Evolutionary conservation across 306 rosid species (phyloP).

Genomic region (Adenanthera pavonina): DNA sequence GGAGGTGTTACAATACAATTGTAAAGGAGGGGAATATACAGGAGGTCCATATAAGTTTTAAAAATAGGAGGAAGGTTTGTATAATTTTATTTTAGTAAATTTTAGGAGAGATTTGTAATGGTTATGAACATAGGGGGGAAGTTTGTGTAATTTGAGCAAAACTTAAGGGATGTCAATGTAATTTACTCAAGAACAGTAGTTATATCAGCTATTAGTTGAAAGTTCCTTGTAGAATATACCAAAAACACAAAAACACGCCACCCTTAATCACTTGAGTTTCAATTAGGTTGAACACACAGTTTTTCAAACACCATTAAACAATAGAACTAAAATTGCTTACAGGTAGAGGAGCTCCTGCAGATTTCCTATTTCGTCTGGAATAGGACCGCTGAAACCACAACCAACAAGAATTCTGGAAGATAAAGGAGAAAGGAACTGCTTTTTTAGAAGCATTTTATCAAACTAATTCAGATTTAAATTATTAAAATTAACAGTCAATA

Average conservation of each 20-base stretch:
- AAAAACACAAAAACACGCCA: neutral
- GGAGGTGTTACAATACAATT: neutral
- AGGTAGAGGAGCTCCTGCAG: constrained; percentile 51
- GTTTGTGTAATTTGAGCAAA: neutral
- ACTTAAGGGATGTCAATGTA: neutral
- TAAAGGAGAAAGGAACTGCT: constrained; percentile 24
- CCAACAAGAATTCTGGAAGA: constrained; percentile 60
- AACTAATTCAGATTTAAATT: neutral
- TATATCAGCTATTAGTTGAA: neutral
- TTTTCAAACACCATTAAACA: constrained; percentile 5
- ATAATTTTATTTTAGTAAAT: neutral
- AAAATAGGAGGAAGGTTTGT: neutral
- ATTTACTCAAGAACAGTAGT: neutral
- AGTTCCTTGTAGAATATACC: neutral
- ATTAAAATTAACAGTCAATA: constrained; percentile 22
- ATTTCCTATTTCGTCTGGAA: constrained; percentile 63
- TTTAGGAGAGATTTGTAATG: neutral
- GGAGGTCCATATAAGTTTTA: neutral
- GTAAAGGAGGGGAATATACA: neutral
- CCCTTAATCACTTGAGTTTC: constrained; percentile 17
- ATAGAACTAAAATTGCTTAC: constrained; percentile 44
- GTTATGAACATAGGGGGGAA: neutral
- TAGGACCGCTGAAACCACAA: constrained; percentile 63
- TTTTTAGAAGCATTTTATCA: constrained; percentile 31
- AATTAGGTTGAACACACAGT: neutral